Conservation (phyloP, 169 alveolate genomes). For the Plasmodium malariae region DNA sequence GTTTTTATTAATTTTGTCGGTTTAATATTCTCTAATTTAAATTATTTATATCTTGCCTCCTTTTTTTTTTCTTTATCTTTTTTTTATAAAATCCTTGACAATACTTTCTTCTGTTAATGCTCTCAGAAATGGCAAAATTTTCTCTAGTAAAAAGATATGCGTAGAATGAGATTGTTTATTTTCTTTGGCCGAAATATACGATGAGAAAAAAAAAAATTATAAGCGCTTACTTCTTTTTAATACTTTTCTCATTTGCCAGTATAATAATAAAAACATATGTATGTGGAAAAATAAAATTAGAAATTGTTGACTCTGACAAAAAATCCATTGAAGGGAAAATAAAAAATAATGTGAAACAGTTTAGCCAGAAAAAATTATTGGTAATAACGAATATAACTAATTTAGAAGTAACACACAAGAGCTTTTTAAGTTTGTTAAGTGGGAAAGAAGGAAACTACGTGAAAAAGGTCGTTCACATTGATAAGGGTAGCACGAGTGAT, state of each 20-base stretch:
- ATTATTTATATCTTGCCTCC: too few species aligned
- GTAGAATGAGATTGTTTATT: not conserved
- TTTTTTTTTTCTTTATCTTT: too few species aligned
- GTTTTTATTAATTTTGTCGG: too few species aligned
- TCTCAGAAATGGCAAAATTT: too few species aligned
- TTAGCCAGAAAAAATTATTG: conserved; percentile 15
- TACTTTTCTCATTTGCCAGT: not conserved
- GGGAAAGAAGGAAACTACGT: conserved; percentile 1
- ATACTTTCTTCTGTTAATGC: too few species aligned
- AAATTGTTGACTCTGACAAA: conserved; percentile 11
- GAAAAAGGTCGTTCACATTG: conserved; percentile 18
- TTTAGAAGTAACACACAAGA: not conserved
- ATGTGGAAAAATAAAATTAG: conserved; percentile 23
- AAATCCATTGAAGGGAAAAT: conserved; percentile 11
- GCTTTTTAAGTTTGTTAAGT: conserved; percentile 15
- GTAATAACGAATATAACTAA: conserved; percentile 43
- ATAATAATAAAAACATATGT: not conserved
- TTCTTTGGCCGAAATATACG: not conserved
- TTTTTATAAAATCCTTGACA: too few species aligned
- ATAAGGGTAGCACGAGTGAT: not conserved
- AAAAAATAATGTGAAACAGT: conserved; percentile 49
- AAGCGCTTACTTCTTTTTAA: not conserved
- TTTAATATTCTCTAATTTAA: too few species aligned
- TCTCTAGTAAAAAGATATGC: too few species aligned
- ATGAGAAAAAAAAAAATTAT: conserved; percentile 5